These are phyloP conservation scores for Arthrobotrys entomopaga DNA, from an alignment of 2,329 filamentous ascomycete species.

Conservation along the genomic window DNA sequence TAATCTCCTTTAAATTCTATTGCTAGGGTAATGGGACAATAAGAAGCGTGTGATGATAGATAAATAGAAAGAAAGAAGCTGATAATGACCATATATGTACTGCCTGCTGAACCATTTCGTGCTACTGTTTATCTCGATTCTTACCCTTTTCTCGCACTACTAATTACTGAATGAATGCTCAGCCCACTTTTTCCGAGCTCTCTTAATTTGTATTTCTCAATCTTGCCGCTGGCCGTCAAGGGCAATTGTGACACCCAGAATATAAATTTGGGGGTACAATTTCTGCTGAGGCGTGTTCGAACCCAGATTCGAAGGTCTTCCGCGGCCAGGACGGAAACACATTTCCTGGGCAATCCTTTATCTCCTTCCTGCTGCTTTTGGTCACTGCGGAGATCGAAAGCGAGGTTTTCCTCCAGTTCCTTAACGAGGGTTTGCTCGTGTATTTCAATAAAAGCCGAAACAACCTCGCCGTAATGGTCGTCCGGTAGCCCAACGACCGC, in stretches of 20 bases:
- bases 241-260: conserved; percentile 86
- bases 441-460: conserved; percentile 78
- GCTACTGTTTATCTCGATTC: too few relatives aligned
- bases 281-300: conserved; percentile 71
- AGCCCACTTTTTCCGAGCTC: too few relatives aligned
- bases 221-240: conserved; percentile 96
- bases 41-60: too few relatives aligned
- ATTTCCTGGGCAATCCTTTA: conserved; percentile 56
- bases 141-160: too few relatives aligned
- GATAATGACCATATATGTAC: too few relatives aligned
- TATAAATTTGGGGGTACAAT: conserved; percentile 89
- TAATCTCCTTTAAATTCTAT: too few relatives aligned
- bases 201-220: conserved; percentile 77
- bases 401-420: background rate
- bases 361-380: background rate
- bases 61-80: too few relatives aligned
- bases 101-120: too few relatives aligned
- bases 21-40: too few relatives aligned
- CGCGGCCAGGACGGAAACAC: conserved; percentile 71
- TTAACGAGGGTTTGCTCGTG: background rate
- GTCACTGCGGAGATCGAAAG: conserved; percentile 6
- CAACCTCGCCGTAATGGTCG: conserved; percentile 82
- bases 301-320: too few relatives aligned
- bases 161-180: too few relatives aligned
- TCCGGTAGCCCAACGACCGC: conserved; percentile 86